Evolutionary conservation across 2,329 filamentous ascomycete species (phyloP), one percentile per base, ranked within the genome.

Genomic region (Claviceps capensis): DNA sequence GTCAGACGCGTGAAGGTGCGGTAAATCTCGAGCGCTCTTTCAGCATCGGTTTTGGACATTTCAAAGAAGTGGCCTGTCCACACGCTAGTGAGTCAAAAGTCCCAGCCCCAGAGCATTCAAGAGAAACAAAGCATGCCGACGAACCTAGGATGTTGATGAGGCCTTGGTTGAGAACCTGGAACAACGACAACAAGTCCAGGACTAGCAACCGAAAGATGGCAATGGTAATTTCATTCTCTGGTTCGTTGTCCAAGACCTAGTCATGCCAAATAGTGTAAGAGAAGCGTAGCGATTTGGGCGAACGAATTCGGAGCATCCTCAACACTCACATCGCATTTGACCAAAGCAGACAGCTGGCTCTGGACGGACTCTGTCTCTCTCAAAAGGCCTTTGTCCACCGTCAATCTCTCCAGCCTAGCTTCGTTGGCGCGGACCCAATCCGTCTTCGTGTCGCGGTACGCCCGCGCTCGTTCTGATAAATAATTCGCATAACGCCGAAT

Each of bases 201-300:
- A 95, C 94, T 51, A 98, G 74, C 56, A 98, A 74, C 53, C 93
- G 81, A 65, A 97, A 98, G 30, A 94, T 90, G 9, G 88, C 94
- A 58, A 97, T 78, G 9, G 89, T 94, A 59, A 98, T 97, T 67
- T 98, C 93, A 64, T 97, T 98, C 65, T 96, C 90, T 7, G 86
- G 82, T 60, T 97, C 93, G 57, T 84, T 81, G 49, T 88, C 84
- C 63, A 97, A 79, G 49, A 96, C 81, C 88, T 90, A 62, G 16
- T 34, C 6, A 13, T 42, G 36, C 23, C 36, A 16, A 11, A 16
- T n/a, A 36, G 13, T 49, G 17, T 46, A 17, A 42, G 37, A 38
- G 26, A 23, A 34, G 9, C 9, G 30, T 34, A 11, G 30, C 9
- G 9, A 34, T 4, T 34, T 34, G 9, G 30, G 30, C 4, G 30